phyloP scores from a whole-genome alignment of 208 protist species.

The Phytomonas serpens region DNA sequence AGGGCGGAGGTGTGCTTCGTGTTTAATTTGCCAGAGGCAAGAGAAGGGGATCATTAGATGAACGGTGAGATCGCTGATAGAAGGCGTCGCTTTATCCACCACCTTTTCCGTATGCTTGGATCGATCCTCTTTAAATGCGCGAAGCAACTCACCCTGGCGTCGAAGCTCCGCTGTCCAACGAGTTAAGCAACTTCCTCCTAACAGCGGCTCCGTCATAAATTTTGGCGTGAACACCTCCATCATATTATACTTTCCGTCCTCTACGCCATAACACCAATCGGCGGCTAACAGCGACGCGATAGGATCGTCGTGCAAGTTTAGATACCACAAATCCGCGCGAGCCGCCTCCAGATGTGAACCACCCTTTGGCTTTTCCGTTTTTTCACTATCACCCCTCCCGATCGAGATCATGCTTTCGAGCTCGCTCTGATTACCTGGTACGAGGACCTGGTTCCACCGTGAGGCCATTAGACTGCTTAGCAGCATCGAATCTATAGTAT shows the following conservation, averaged over 20 bases:
- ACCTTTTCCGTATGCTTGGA: not conserved
- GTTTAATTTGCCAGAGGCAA: slow-evolving; percentile 40
- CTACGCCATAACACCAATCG: not conserved
- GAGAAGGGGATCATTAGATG: slow-evolving; percentile 49
- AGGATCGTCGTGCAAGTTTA: not conserved
- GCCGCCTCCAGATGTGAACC: not conserved
- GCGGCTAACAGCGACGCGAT: not conserved
- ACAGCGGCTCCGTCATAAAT: slow-evolving; percentile 56
- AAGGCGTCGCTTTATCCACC: not conserved
- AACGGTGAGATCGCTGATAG: not conserved
- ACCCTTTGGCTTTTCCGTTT: not conserved
- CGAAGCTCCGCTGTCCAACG: slow-evolving; percentile 36
- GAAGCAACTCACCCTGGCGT: not conserved
- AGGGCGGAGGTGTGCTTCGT: slow-evolving; percentile 31
- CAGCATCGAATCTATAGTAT: slow-evolving; percentile 33
- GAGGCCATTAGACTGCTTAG: slow-evolving; percentile 54
- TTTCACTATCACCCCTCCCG: not conserved
- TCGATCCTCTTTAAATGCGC: not conserved
- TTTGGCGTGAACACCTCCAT: slow-evolving; percentile 20
- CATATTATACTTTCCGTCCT: not conserved
- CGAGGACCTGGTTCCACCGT: slow-evolving; percentile 41
- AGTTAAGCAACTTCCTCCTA: slow-evolving; percentile 33
- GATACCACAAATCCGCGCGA: not conserved
- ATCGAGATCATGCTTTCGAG: slow-evolving; percentile 4
- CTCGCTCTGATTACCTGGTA: slow-evolving; percentile 12